Conservation (phyloP, 2,329 filamentous ascomycete genomes). For the Beauveria australis region DNA sequence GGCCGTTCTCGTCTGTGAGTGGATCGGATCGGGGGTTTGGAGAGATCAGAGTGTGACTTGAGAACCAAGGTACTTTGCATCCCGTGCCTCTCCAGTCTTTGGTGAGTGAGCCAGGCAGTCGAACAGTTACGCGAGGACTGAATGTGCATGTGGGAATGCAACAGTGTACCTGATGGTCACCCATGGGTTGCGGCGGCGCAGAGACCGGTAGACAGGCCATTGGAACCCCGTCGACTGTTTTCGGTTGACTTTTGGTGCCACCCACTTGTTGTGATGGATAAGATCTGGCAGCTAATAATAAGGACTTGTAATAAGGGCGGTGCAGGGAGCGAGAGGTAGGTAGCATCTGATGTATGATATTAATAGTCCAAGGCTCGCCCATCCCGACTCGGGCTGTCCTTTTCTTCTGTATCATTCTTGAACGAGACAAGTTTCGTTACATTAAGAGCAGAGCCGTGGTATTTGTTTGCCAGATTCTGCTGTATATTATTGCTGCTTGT, state of each 20-base stretch:
- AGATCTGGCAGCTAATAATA: neutral
- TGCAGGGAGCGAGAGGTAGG: neutral
- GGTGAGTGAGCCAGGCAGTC: no score
- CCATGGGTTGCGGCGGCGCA: neutral
- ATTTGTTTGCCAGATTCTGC: neutral
- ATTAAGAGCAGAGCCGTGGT: neutral
- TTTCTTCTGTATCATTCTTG: neutral
- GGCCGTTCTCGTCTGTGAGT: neutral
- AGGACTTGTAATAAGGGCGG: neutral
- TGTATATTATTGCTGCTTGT: neutral
- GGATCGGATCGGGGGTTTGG: conserved; percentile 1
- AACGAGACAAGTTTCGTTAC: neutral
- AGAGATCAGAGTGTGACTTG: conserved; percentile 4
- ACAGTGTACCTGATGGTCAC: neutral
- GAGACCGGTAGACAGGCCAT: neutral
- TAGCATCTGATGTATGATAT: neutral
- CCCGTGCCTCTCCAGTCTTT: neutral
- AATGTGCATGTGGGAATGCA: neutral
- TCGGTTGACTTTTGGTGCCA: neutral
- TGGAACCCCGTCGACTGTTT: neutral
- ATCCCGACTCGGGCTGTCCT: neutral
- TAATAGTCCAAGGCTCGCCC: neutral
- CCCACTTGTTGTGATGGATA: no score
- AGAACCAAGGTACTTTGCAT: neutral
- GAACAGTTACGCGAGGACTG: no score